Conservation (phyloP, 441 rosid species). For the Aquilaria agallochum region DNA sequence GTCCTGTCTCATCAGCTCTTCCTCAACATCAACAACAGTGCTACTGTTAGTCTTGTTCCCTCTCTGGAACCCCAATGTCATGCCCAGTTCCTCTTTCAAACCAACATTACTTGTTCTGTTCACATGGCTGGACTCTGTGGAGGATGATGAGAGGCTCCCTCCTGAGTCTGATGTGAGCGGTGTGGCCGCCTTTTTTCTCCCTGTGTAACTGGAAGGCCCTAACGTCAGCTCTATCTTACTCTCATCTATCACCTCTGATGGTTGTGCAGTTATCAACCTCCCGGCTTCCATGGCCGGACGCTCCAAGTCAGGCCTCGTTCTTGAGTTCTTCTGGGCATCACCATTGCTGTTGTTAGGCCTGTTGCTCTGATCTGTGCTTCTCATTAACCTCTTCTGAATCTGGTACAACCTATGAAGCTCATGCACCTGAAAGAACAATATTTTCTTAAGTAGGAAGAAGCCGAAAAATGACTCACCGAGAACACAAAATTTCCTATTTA, state of each 20-base stretch:
- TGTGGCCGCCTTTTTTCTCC: constrained; percentile 37
- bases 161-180: constrained; percentile 51
- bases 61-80: constrained; percentile 22
- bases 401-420: constrained; percentile 92
- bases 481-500: constrained; percentile 1
- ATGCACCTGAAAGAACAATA: constrained; percentile 41
- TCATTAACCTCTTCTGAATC: constrained; percentile 82
- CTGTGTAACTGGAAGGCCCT: constrained; percentile 52
- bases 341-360: constrained; percentile 14
- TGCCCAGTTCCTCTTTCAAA: constrained; percentile 21
- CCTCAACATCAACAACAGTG: constrained; percentile 27
- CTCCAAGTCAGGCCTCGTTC: constrained; percentile 31
- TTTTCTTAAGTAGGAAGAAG: not conserved
- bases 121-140: constrained; percentile 65
- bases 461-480: not conserved
- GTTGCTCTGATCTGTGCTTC: constrained; percentile 31
- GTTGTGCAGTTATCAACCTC: constrained; percentile 12
- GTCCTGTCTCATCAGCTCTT: constrained; percentile 45
- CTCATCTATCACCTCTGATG: constrained; percentile 55
- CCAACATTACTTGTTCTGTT: constrained; percentile 27
- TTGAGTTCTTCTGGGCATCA: constrained; percentile 17
- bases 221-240: constrained; percentile 82
- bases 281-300: constrained; percentile 24
- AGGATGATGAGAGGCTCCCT: constrained; percentile 71
- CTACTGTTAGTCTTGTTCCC: constrained; percentile 24